Evolutionary conservation across 1,284 basidiomycete species (phyloP).

Genomic region (Cutaneotrichosporon sp.): DNA sequence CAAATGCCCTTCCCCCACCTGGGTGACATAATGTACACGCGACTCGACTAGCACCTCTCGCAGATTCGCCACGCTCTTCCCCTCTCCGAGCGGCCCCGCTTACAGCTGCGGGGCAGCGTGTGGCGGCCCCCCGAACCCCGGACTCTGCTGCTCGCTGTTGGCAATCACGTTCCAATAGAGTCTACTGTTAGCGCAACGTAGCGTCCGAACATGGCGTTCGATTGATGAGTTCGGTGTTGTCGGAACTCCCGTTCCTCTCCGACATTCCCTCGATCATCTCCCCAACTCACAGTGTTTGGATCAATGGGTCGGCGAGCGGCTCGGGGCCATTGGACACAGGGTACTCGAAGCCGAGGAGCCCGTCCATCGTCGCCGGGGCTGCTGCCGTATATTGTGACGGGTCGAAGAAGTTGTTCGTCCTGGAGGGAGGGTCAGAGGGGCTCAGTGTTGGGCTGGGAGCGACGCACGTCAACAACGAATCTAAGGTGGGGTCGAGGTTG

Average conservation of each 20-base stretch:
- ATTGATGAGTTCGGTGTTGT: constrained; percentile 3
- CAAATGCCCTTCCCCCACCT: background rate
- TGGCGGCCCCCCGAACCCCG: background rate
- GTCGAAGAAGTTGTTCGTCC: constrained; percentile 10
- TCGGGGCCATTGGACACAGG: constrained; percentile 8
- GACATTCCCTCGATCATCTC: background rate
- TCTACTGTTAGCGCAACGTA: constrained; percentile 57
- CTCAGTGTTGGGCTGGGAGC: background rate
- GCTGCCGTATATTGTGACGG: constrained; percentile 5
- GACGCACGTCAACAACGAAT: constrained; percentile 7
- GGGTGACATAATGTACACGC: constrained; percentile 1
- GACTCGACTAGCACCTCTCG: background rate
- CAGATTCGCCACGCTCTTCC: background rate
- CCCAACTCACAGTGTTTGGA: constrained; percentile 24
- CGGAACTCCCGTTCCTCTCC: constrained; percentile 6
- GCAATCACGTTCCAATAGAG: constrained; percentile 28
- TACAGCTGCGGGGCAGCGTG: constrained; percentile 15
- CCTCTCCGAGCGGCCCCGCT: background rate
- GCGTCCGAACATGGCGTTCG: constrained; percentile 7
- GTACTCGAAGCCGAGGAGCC: constrained; percentile 21
- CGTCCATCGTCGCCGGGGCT: constrained; percentile 12
- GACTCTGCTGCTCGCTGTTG: constrained; percentile 13
- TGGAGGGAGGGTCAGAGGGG: background rate
- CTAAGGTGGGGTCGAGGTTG: background rate
- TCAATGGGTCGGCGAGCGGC: constrained; percentile 21